These are phyloP conservation scores for Tephrocybe rancida DNA, from an alignment of 768 basidiomycete species.

Conservation along the genomic window DNA sequence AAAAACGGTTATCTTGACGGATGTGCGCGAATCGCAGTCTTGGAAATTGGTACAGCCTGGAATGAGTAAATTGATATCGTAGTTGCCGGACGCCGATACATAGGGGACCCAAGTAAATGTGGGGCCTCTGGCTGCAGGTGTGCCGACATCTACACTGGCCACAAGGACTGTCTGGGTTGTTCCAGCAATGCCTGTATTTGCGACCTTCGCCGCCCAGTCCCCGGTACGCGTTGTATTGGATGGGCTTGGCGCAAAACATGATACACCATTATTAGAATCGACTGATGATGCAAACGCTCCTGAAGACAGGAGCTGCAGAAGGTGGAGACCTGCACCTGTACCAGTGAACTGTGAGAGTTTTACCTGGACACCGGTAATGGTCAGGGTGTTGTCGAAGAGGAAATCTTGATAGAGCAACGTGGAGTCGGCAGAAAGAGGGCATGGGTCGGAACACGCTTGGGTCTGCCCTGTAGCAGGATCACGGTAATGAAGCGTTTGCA, in stretches of 20 bases:
- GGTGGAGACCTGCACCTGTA: slow-evolving; percentile 77
- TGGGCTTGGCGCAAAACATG: slow-evolving; percentile 78
- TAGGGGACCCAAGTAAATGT: slow-evolving; percentile 90
- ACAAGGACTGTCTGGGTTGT: slow-evolving; percentile 78
- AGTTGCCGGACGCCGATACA: slow-evolving; percentile 86
- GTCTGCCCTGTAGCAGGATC: slow-evolving; percentile 78
- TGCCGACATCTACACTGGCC: slow-evolving; percentile 66
- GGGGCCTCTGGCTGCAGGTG: slow-evolving; percentile 62
- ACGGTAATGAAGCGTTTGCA: slow-evolving; percentile 74
- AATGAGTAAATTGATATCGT: slow-evolving; percentile 81
- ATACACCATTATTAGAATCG: slow-evolving; percentile 54
- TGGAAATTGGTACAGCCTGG: slow-evolving; percentile 85
- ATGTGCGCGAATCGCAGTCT: slow-evolving; percentile 80
- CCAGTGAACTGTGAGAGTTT: slow-evolving; percentile 79
- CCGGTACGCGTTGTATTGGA: slow-evolving; percentile 74
- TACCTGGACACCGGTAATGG: slow-evolving; percentile 90
- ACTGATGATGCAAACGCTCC: slow-evolving; percentile 88
- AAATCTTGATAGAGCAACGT: slow-evolving; percentile 92
- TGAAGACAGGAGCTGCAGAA: slow-evolving; percentile 90
- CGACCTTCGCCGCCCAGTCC: slow-evolving; percentile 64
- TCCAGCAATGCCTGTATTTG: slow-evolving; percentile 75
- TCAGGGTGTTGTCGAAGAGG: slow-evolving; percentile 62
- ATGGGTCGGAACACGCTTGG: slow-evolving; percentile 73
- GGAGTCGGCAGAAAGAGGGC: slow-evolving; percentile 80
- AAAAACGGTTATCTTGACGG: slow-evolving; percentile 81